Evolutionary conservation across 1,284 basidiomycete genomes (phyloP), one percentile per base, ranked within the genome.

Genomic region (Trichosporon coremiiforme): DNA sequence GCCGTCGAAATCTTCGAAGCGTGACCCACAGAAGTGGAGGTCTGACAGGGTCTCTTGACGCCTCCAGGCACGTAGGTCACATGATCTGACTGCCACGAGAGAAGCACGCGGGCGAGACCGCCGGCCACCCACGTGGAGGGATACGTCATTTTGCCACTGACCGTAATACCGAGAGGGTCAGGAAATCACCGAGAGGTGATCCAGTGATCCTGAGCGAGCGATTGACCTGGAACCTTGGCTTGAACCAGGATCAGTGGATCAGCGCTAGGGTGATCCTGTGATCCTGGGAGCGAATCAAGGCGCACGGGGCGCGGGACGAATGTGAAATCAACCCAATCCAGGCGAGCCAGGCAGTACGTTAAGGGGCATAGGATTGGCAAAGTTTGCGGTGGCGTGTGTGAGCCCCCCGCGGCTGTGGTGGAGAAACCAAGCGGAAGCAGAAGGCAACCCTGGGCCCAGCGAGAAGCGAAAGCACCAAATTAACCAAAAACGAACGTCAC

Each of bases 11-110:
- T 33, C 64, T 41, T n/a, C 41, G 45, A 47, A 25, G 35, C 22
- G 22, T 25, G 64, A 29, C 25, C 41, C 17, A 36, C 20, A 33
- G 64, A 65, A 65, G 64, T 65, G 64, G 64, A 65, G 64, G 64
- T 65, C 25, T 1, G 4, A 6, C 10, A 31, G 64, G 41, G 38
- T 36, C 29, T 31, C 41, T 8, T n/a, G 64, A 10, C 45, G n/a
- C n/a, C 20, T 38, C 47, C 47, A 60, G 29, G 13, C 57, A 17
- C 57, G 2, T 7, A 2, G 17, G 31, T 60, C 57, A 60, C 6
- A 13, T 60, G 57, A 60, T 10, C 17, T n/a, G 13, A 15, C 5
- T 3, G 15, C 31, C 57, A 35, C 57, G 57, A 17, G 57, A 33
- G 15, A 31, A 9, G 17, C 29, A 60, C 57, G 57, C 57, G 57